Conservation (phyloP, 352 stramenopile genomes). For the Pythium sukuiense region DNA sequence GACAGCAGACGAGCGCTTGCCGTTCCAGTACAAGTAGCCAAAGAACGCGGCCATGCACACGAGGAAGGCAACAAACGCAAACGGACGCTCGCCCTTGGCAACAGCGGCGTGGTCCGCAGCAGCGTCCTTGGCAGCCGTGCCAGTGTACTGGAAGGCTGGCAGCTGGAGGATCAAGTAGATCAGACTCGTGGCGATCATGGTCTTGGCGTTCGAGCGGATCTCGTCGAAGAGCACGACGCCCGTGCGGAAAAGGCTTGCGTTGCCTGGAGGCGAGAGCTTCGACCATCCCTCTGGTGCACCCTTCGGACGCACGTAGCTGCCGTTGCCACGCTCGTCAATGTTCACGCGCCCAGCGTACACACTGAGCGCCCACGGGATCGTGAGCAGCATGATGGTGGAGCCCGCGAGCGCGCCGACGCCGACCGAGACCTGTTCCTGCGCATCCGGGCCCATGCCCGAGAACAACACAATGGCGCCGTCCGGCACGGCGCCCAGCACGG, state of each 20-base stretch:
- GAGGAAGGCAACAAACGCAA: slow-evolving; percentile 87
- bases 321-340: slow-evolving; percentile 85
- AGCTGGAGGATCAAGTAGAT: slow-evolving; percentile 97
- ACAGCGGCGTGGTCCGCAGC: slow-evolving; percentile 66
- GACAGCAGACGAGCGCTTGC: slow-evolving; percentile 74
- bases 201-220: slow-evolving; percentile 87
- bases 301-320: slow-evolving; percentile 85
- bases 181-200: slow-evolving; percentile 92
- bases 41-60: slow-evolving; percentile 90
- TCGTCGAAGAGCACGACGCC: slow-evolving; percentile 83
- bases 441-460: slow-evolving; percentile 92
- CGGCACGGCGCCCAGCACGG: slow-evolving; percentile 95
- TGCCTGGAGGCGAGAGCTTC: slow-evolving; percentile 84
- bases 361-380: slow-evolving; percentile 96
- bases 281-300: slow-evolving; percentile 68
- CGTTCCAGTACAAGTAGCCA: slow-evolving; percentile 92
- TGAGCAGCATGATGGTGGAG: slow-evolving; percentile 99
- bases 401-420: slow-evolving; percentile 97
- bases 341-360: slow-evolving; percentile 94
- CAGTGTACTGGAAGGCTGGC: slow-evolving; percentile 90
- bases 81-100: slow-evolving; percentile 86
- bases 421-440: slow-evolving; percentile 94
- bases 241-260: slow-evolving; percentile 60
- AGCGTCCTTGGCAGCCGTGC: slow-evolving; percentile 56
- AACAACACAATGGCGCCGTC: slow-evolving; percentile 98